A percentile compares a stretch with the other conserved stretches of the same genome.
phyloP scores from a whole-genome alignment of 805 yeast genomes.

The Nakazawaea molendinolei region DNA sequence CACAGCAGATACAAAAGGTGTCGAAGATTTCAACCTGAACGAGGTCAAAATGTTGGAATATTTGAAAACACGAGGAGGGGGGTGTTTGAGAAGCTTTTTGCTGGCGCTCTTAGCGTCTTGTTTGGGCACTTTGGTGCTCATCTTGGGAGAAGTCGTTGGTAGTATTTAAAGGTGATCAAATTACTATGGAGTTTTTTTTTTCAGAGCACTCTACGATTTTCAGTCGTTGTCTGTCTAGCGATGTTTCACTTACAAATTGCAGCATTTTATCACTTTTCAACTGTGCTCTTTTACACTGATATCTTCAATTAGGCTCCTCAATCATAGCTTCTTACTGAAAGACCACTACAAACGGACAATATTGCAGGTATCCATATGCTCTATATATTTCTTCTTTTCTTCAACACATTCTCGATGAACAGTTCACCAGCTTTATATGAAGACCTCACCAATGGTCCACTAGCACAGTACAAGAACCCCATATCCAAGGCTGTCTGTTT shows the following conservation, averaged over 20 bases:
- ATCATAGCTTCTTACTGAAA: no score
- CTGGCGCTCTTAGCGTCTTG: no score
- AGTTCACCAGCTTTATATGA: conserved; percentile 98
- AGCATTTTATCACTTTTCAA: no score
- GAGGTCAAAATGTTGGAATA: conserved; percentile 39
- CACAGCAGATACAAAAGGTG: conserved; percentile 70
- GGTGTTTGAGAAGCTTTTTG: no score
- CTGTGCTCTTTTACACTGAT: no score
- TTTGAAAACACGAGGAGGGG: conserved; percentile 39
- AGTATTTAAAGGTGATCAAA: no score
- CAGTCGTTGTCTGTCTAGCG: no score
- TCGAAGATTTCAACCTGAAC: conserved; percentile 51
- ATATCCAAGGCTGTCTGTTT: conserved; percentile 74
- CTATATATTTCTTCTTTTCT: conserved; percentile 44
- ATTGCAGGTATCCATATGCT: conserved; percentile 21
- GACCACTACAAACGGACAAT: not conserved
- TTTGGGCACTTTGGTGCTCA: conserved; percentile 4
- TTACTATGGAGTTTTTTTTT: no score
- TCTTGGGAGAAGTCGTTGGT: no score
- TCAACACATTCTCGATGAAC: conserved; percentile 87
- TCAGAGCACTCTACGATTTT: no score
- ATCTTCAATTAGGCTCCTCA: no score
- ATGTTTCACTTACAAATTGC: no score
- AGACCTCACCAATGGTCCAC: conserved; percentile 95
- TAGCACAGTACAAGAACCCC: conserved; percentile 95